A percentile compares a stretch with the other conserved stretches of the same genome.
These are phyloP conservation scores for Excoecaria agallocha DNA, from an alignment of 345 rosid species.

Conservation along the genomic window DNA sequence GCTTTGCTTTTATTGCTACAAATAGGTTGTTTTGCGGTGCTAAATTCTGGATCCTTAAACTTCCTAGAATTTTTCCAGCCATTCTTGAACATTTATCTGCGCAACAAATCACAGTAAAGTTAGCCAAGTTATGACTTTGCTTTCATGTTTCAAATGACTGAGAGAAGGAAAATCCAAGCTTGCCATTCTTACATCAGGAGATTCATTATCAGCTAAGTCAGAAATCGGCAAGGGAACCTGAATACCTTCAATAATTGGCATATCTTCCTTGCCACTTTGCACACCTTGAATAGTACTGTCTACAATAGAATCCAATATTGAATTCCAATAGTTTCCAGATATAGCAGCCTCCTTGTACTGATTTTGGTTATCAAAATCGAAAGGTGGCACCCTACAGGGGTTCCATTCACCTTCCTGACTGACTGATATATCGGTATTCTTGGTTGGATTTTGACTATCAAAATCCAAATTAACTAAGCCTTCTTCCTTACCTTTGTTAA, in stretches of 20 bases:
- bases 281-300: not conserved
- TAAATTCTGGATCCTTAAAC: not conserved
- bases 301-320: not conserved
- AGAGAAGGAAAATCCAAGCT: not conserved
- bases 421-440: not conserved
- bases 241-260: conserved; percentile 3
- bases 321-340: not conserved
- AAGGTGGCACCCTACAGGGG: not conserved
- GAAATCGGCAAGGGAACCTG: not conserved
- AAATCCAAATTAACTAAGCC: not conserved
- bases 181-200: not conserved
- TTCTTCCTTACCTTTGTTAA: not conserved
- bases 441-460: not conserved
- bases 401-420: not conserved
- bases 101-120: not conserved
- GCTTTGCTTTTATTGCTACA: too few relatives aligned
- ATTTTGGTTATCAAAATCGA: conserved; percentile 14
- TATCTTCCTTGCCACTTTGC: not conserved
- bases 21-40: too few relatives aligned
- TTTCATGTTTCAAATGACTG: not conserved
- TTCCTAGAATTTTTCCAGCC: not conserved
- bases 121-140: not conserved
- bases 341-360: conserved; percentile 7
- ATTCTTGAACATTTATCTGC: not conserved
- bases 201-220: not conserved